Conservation (phyloP, 176 grass and related monocot genomes). For the Aegilops speltoides region DNA sequence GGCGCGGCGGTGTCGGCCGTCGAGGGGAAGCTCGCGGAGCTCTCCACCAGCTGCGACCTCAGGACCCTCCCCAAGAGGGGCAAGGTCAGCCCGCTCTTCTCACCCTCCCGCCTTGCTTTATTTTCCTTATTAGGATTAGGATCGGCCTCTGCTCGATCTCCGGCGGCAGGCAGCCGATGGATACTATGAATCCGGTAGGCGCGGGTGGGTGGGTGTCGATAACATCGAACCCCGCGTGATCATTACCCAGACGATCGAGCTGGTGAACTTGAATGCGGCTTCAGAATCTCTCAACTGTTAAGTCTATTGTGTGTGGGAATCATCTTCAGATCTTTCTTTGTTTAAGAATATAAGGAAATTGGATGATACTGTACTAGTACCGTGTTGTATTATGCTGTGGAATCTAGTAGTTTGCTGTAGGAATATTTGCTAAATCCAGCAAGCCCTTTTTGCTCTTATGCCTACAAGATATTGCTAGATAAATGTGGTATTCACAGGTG, state of each 20-base stretch:
- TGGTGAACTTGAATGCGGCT: not conserved
- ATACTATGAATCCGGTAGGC: not conserved
- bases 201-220: not conserved
- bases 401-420: not conserved
- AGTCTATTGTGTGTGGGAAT: not conserved
- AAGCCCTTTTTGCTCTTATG: not conserved
- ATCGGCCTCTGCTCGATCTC: not conserved
- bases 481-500: not conserved
- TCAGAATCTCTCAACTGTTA: not conserved
- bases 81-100: constrained; percentile 23
- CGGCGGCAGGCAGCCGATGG: not conserved
- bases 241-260: not conserved
- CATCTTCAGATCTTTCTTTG: not conserved
- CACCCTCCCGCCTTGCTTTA: not conserved
- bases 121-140: not conserved
- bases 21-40: constrained; percentile 15
- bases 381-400: not conserved
- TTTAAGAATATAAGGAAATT: not conserved
- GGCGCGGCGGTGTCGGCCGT: constrained; percentile 16
- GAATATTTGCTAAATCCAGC: not conserved
- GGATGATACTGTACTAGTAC: not conserved
- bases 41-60: not conserved
- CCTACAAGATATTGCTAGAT: not conserved
- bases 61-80: constrained; percentile 23
- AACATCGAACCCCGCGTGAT: not conserved